A percentile compares a stretch with the other conserved stretches of the same genome.
These are phyloP conservation scores for Vitis amurensis DNA, from an alignment of 164 flowering plant genomes.

Conservation along the genomic window DNA sequence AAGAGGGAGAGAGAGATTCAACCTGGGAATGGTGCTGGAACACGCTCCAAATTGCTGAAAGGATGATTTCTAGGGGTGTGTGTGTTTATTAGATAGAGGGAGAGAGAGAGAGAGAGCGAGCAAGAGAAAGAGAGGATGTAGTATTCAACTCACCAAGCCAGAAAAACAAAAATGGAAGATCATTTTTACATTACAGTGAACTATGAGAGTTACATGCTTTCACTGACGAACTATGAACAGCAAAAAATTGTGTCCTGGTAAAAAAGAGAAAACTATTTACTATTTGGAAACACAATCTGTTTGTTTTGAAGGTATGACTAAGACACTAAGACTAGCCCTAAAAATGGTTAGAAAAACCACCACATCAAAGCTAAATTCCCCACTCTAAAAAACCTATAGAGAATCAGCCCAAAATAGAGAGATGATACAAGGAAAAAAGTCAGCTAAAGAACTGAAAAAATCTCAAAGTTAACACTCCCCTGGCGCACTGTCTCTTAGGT, in stretches of 20 bases:
- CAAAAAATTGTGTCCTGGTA: not conserved
- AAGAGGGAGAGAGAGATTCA: too few species aligned
- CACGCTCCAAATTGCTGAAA: too few species aligned
- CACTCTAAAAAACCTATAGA: constrained; percentile 17
- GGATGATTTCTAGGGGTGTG: too few species aligned
- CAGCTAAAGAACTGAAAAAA: not conserved
- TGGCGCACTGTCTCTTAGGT: too few species aligned
- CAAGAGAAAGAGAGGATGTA: not conserved
- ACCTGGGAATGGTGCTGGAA: too few species aligned
- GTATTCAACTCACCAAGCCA: too few species aligned
- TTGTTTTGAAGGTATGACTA: too few species aligned
- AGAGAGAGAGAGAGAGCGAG: constrained; percentile 2
- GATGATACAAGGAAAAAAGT: not conserved
- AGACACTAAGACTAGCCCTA: too few species aligned
- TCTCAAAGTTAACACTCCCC: not conserved
- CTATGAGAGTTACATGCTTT: too few species aligned
- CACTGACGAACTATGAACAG: too few species aligned
- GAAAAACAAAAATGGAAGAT: not conserved
- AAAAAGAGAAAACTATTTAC: not conserved
- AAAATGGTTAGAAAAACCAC: not conserved
- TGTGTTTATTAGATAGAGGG: not conserved
- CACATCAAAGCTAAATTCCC: constrained; percentile 5
- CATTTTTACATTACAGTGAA: too few species aligned
- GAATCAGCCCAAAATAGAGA: constrained; percentile 2
- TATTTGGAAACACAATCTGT: not conserved